Percentiles rank a stretch among this genome's conserved stretches.
phyloP scores from a whole-genome alignment of 2,329 filamentous ascomycete species.

The Diplodia mutila region DNA sequence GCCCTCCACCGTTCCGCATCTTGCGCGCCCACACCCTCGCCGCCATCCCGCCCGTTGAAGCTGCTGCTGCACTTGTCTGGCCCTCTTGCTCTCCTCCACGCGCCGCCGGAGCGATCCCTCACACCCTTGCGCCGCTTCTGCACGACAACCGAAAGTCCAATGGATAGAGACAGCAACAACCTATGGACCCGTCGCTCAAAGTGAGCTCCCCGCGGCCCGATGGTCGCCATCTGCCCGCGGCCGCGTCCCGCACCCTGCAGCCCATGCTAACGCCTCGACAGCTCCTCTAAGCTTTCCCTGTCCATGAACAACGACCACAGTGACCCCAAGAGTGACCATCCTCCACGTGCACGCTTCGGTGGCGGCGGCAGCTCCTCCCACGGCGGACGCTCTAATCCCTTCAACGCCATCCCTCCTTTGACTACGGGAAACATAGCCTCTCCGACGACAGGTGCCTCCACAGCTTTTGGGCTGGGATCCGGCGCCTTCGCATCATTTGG shows the following conservation, averaged over 20 bases:
- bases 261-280: conserved; percentile 43
- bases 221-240: conserved; percentile 28
- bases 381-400: conserved; percentile 74
- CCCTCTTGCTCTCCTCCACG: conserved; percentile 1
- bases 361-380: conserved; percentile 72
- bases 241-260: conserved; percentile 28
- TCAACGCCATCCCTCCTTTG: conserved; percentile 74
- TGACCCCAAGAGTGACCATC: conserved; percentile 56
- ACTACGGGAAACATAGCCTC: conserved; percentile 69
- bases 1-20: neutral
- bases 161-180: conserved; percentile 48
- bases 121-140: conserved; percentile 5
- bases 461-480: conserved; percentile 89
- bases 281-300: conserved; percentile 87
- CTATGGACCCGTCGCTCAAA: conserved; percentile 83
- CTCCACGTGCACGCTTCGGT: conserved; percentile 72
- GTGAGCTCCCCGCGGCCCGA: conserved; percentile 54
- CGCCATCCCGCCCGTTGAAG: conserved; percentile 16
- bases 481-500: conserved; percentile 98
- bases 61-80: conserved; percentile 18
- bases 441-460: conserved; percentile 76
- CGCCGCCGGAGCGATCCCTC: conserved; percentile 17
- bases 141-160: conserved; percentile 31
- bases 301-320: conserved; percentile 66
- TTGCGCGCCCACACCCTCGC: neutral